These are phyloP conservation scores for Penicillium lividum DNA, from an alignment of 495 filamentous ascomycete species.

Conservation along the genomic window DNA sequence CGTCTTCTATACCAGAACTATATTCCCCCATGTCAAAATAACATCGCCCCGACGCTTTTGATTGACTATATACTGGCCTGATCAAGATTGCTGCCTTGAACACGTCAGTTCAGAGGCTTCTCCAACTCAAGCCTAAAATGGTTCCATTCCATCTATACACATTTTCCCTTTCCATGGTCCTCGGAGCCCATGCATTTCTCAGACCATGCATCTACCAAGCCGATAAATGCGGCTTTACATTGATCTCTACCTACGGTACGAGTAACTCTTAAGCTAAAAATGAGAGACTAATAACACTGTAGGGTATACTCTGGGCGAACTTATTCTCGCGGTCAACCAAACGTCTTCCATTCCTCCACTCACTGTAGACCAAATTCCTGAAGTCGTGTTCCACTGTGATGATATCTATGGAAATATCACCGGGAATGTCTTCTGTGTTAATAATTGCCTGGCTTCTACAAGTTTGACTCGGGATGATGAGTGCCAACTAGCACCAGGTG, in stretches of 20 bases:
- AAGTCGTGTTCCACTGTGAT: constrained; percentile 22
- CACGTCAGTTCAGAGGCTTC: no score
- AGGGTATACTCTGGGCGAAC: constrained; percentile 20
- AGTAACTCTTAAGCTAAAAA: background rate
- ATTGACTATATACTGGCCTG: background rate
- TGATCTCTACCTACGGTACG: constrained; percentile 21
- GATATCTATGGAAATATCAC: constrained; percentile 21
- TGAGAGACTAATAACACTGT: background rate
- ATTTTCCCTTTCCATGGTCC: background rate
- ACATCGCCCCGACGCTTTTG: background rate
- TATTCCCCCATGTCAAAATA: background rate
- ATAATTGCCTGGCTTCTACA: constrained; percentile 15
- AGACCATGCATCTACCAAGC: constrained; percentile 25
- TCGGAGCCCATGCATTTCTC: constrained; percentile 12
- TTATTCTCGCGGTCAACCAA: constrained; percentile 19
- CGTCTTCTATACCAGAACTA: background rate
- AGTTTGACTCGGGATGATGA: constrained; percentile 14
- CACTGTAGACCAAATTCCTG: constrained; percentile 12
- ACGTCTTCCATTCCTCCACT: constrained; percentile 22
- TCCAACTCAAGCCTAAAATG: background rate
- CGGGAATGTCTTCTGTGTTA: constrained; percentile 20
- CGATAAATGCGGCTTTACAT: constrained; percentile 23
- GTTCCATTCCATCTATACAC: background rate
- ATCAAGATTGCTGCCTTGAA: background rate
- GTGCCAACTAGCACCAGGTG: constrained; percentile 10